A percentile compares a stretch with the other conserved stretches of the same genome.
phyloP scores from a whole-genome alignment of 768 basidiomycete genomes.

The Hygrophorus pudorinus region DNA sequence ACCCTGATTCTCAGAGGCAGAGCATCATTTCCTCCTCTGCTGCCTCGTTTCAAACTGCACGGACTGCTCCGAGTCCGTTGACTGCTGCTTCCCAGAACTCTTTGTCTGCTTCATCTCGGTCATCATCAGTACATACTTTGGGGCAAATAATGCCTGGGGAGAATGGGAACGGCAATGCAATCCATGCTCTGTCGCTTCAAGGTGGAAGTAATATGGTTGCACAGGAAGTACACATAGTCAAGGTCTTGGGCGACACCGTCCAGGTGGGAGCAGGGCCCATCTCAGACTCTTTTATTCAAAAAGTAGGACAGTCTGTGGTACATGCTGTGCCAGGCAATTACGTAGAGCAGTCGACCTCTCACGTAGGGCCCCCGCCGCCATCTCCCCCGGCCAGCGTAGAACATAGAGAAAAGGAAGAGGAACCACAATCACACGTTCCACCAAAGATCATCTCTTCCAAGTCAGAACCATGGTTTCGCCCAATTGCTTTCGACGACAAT shows the following conservation, averaged over 20 bases:
- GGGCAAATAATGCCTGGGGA: no score
- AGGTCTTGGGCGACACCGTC: constrained; percentile 40
- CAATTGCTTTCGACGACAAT: neutral
- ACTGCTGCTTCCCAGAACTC: constrained; percentile 4
- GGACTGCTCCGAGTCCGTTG: constrained; percentile 11
- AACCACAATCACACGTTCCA: neutral
- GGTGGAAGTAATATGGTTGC: constrained; percentile 8
- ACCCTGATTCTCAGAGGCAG: constrained; percentile 6
- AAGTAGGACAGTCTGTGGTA: constrained; percentile 23
- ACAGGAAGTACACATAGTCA: constrained; percentile 45
- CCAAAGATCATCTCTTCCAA: constrained; percentile 7
- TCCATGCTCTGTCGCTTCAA: neutral
- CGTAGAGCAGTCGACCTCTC: constrained; percentile 11
- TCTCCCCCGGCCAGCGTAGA: constrained; percentile 30
- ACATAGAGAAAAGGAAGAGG: constrained; percentile 11
- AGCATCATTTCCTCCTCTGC: constrained; percentile 12
- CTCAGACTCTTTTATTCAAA: constrained; percentile 23
- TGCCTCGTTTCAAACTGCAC: constrained; percentile 13
- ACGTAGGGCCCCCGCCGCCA: constrained; percentile 48
- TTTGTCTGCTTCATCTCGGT: constrained; percentile 12
- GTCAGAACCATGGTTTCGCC: constrained; percentile 5
- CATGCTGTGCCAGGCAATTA: constrained; percentile 19
- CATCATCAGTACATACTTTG: constrained; percentile 19
- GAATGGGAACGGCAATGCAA: neutral
- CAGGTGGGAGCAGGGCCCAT: constrained; percentile 29